Conservation (phyloP, 352 stramenopile species). For the Lagenidium sp. region DNA sequence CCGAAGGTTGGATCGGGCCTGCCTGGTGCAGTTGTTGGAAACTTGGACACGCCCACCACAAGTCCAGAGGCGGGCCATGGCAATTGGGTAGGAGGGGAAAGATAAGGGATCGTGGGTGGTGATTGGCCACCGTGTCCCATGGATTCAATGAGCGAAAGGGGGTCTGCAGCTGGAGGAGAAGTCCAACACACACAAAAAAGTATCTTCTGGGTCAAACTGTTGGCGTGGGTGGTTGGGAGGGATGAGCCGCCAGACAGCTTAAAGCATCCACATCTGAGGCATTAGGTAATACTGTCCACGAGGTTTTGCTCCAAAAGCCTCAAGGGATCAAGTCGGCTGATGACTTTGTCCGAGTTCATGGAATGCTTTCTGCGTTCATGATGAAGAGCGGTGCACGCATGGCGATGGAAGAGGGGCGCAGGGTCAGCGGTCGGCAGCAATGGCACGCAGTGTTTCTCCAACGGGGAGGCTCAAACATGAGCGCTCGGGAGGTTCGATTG, state of each 20-base stretch:
- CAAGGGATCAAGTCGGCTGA: too few relatives aligned
- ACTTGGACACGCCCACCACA: conserved; percentile 10
- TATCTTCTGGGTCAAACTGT: conserved; percentile 18
- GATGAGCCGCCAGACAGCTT: conserved; percentile 5
- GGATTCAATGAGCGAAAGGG: conserved; percentile 21
- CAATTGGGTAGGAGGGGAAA: conserved; percentile 13
- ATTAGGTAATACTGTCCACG: too few relatives aligned
- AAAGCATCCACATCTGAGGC: too few relatives aligned
- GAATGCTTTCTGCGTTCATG: too few relatives aligned
- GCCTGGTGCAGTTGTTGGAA: conserved; percentile 14
- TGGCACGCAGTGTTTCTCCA: too few relatives aligned
- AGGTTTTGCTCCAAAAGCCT: too few relatives aligned
- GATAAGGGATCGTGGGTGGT: conserved; percentile 8
- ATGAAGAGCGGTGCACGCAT: not conserved
- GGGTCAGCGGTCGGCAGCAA: too few relatives aligned
- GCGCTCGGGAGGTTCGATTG: too few relatives aligned
- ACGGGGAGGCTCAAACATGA: too few relatives aligned
- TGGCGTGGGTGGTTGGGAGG: conserved; percentile 1
- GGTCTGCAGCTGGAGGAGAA: conserved; percentile 4
- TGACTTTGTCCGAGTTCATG: too few relatives aligned
- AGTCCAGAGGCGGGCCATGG: conserved; percentile 13
- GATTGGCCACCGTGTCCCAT: conserved; percentile 10
- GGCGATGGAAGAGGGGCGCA: too few relatives aligned
- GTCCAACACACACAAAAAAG: conserved; percentile 13
- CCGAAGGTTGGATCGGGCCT: conserved; percentile 7